These are phyloP conservation scores for Tulasnella sp. DNA, from an alignment of 768 basidiomycete species.

Conservation along the genomic window DNA sequence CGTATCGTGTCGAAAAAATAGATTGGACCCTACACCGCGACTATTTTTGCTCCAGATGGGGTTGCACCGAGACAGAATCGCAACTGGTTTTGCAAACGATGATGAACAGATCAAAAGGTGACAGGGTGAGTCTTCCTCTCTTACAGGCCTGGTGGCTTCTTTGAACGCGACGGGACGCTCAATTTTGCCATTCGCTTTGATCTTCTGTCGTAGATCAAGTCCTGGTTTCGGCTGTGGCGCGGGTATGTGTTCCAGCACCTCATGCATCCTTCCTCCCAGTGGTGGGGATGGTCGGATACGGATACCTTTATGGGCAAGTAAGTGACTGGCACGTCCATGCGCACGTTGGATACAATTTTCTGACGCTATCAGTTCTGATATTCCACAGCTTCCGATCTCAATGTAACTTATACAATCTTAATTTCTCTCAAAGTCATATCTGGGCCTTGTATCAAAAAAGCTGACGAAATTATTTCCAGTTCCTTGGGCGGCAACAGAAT, in stretches of 20 bases:
- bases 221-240: constrained; percentile 12
- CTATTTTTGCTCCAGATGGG: constrained; percentile 15
- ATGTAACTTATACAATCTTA: too few relatives aligned
- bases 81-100: not conserved
- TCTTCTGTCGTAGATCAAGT: constrained; percentile 11
- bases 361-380: too few relatives aligned
- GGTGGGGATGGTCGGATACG: constrained; percentile 17
- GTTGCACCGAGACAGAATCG: not conserved
- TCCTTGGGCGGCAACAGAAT: not conserved
- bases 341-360: not conserved
- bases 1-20: not conserved
- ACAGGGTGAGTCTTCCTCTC: too few relatives aligned
- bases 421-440: too few relatives aligned
- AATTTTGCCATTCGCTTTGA: not conserved
- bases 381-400: too few relatives aligned
- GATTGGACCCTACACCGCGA: constrained; percentile 12
- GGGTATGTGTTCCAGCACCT: constrained; percentile 14
- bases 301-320: constrained; percentile 15
- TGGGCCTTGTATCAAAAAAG: too few relatives aligned
- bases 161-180: too few relatives aligned
- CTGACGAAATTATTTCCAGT: not conserved
- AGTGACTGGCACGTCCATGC: too few relatives aligned
- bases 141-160: not conserved
- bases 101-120: too few relatives aligned
- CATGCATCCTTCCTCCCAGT: constrained; percentile 3